phyloP scores from a whole-genome alignment of 805 yeast species.

The Schizosaccharomyces osmophilus region DNA sequence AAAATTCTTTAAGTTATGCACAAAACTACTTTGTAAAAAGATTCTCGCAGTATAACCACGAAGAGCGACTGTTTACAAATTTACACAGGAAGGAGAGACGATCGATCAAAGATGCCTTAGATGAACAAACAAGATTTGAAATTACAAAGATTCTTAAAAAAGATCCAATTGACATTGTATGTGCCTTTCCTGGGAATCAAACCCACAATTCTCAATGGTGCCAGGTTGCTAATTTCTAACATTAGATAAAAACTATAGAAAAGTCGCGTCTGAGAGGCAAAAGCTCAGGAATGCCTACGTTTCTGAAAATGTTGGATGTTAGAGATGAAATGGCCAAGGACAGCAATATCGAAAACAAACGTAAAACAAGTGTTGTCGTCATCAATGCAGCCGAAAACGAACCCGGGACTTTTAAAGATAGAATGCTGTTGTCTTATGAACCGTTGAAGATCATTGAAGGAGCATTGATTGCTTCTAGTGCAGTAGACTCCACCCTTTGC shows the following conservation, averaged over 20 bases:
- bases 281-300: not conserved
- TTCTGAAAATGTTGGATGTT: not conserved
- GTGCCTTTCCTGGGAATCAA: not conserved
- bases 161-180: not conserved
- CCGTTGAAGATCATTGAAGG: slow-evolving; percentile 84
- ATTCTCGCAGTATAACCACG: not conserved
- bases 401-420: slow-evolving; percentile 83
- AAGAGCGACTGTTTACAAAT: not conserved
- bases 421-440: slow-evolving; percentile 75
- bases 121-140: not conserved
- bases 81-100: not conserved
- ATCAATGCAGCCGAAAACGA: slow-evolving; percentile 90
- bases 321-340: no score
- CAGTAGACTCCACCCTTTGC: slow-evolving; percentile 83
- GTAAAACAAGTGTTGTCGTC: slow-evolving; percentile 21
- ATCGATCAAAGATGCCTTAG: not conserved
- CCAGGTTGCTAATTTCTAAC: not conserved
- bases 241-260: not conserved
- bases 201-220: not conserved
- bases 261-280: not conserved
- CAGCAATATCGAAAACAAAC: not conserved
- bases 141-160: not conserved
- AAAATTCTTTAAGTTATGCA: no score
- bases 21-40: not conserved
- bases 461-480: slow-evolving; percentile 71